A percentile compares a stretch with the other conserved stretches of the same genome.
Conservation (phyloP, 805 yeast genomes). For the Clavispora asparagi region DNA sequence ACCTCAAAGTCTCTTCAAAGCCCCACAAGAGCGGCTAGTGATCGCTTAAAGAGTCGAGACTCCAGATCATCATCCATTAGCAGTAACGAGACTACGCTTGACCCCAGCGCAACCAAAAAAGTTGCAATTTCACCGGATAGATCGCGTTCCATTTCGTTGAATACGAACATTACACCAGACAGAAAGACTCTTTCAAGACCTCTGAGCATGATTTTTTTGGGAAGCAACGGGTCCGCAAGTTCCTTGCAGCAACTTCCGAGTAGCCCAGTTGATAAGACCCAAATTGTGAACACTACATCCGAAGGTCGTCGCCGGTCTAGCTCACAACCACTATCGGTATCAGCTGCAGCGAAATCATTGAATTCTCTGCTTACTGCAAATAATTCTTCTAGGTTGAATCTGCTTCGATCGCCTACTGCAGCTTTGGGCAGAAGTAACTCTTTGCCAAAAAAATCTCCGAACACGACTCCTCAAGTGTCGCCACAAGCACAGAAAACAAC, state of each 20-base stretch:
- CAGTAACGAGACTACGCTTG: not conserved
- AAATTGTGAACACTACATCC: conserved; percentile 5
- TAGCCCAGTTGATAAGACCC: conserved; percentile 5
- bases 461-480: conserved; percentile 1
- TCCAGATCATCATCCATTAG: conserved; percentile 1
- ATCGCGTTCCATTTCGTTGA: not conserved
- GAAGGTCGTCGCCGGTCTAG: conserved; percentile 30
- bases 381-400: not conserved
- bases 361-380: not conserved
- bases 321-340: conserved; percentile 27
- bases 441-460: conserved; percentile 5
- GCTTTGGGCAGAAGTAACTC: conserved; percentile 2
- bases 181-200: not conserved
- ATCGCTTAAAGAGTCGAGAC: not conserved
- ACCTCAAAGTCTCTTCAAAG: not conserved
- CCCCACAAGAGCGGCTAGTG: not conserved
- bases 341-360: conserved; percentile 20
- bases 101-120: not conserved
- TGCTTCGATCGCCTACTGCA: not conserved
- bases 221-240: conserved; percentile 14
- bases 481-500: conserved; percentile 4
- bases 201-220: conserved; percentile 20
- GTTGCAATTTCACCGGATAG: not conserved
- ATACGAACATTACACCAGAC: not conserved
- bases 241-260: conserved; percentile 6